These are phyloP conservation scores for Aaosphaeria arxii DNA, from an alignment of 2,329 filamentous ascomycete species.

Conservation along the genomic window DNA sequence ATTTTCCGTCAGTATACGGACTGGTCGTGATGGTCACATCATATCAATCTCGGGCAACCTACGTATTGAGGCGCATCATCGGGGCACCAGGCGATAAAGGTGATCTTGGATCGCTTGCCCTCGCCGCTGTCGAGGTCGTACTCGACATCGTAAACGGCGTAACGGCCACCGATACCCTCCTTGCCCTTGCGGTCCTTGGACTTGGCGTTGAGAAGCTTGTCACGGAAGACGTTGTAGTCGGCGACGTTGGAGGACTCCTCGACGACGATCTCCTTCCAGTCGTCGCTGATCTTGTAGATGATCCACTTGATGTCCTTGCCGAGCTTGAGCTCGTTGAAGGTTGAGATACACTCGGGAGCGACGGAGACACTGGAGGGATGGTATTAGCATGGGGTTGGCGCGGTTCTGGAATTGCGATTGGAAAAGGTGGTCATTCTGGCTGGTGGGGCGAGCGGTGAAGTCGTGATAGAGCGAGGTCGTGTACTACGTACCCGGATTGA, in stretches of 20 bases:
- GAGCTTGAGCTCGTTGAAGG: slow-evolving; percentile 81
- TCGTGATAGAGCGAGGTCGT: slow-evolving; percentile 4
- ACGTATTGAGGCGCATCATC: slow-evolving; percentile 77
- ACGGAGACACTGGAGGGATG: slow-evolving; percentile 65
- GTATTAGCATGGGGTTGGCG: slow-evolving; percentile 9
- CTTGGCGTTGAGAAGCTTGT: slow-evolving; percentile 72
- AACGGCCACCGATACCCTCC: slow-evolving; percentile 64
- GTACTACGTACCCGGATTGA: slow-evolving; percentile 43
- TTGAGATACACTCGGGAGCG: slow-evolving; percentile 64
- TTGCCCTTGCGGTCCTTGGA: slow-evolving; percentile 65
- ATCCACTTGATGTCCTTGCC: slow-evolving; percentile 76
- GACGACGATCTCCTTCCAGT: slow-evolving; percentile 78
- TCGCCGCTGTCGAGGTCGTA: slow-evolving; percentile 71
- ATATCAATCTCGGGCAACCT: slow-evolving; percentile 30
- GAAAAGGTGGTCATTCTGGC: neutral
- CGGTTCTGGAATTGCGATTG: neutral
- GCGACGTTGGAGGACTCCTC: slow-evolving; percentile 66
- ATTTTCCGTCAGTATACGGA: slow-evolving; percentile 1
- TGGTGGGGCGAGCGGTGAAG: slow-evolving; percentile 2
- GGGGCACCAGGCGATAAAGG: slow-evolving; percentile 29
- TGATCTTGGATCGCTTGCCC: slow-evolving; percentile 61
- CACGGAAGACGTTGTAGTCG: slow-evolving; percentile 71
- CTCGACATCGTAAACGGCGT: slow-evolving; percentile 82
- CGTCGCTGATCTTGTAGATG: slow-evolving; percentile 82
- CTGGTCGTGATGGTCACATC: neutral